These are phyloP conservation scores for Lepidopterella palustris DNA, from an alignment of 495 filamentous ascomycete species.

Conservation along the genomic window DNA sequence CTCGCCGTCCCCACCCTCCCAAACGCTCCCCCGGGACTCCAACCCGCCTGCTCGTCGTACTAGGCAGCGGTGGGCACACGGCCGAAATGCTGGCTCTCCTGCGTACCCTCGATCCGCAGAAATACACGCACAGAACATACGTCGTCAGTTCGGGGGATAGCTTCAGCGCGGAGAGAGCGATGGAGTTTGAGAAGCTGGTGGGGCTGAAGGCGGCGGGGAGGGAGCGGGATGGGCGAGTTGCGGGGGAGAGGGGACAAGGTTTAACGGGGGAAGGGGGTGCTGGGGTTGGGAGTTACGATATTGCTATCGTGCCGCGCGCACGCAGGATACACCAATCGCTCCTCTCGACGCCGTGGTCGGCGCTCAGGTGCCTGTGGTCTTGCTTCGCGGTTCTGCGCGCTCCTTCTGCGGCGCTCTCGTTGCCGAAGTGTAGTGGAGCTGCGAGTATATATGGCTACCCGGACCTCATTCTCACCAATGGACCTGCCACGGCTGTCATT, in stretches of 20 bases:
- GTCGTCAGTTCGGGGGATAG: conserved; percentile 69
- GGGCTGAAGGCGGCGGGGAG: conserved; percentile 4
- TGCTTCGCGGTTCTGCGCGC: background rate
- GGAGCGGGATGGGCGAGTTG: conserved; percentile 5
- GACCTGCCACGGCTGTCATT: conserved; percentile 79
- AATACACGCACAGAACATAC: conserved; percentile 66
- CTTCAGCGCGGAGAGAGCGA: conserved; percentile 61
- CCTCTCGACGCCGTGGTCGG: conserved; percentile 45
- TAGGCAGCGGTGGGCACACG: conserved; percentile 91
- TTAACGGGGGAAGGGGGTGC: background rate
- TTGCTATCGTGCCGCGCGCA: conserved; percentile 62
- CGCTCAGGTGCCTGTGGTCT: background rate
- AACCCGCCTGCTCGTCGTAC: conserved; percentile 70
- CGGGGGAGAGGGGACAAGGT: too few relatives aligned
- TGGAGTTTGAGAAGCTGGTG: conserved; percentile 52
- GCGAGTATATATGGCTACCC: conserved; percentile 39
- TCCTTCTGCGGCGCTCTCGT: background rate
- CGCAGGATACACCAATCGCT: conserved; percentile 72
- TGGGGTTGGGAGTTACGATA: conserved; percentile 41
- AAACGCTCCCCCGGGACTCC: conserved; percentile 31
- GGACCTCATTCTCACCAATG: conserved; percentile 78
- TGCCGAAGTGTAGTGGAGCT: conserved; percentile 1
- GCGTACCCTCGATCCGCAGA: conserved; percentile 37
- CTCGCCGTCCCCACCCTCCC: conserved; percentile 13
- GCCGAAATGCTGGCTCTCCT: conserved; percentile 87